Conservation (phyloP, 345 rosid species). For the Euphorbia peplus region DNA sequence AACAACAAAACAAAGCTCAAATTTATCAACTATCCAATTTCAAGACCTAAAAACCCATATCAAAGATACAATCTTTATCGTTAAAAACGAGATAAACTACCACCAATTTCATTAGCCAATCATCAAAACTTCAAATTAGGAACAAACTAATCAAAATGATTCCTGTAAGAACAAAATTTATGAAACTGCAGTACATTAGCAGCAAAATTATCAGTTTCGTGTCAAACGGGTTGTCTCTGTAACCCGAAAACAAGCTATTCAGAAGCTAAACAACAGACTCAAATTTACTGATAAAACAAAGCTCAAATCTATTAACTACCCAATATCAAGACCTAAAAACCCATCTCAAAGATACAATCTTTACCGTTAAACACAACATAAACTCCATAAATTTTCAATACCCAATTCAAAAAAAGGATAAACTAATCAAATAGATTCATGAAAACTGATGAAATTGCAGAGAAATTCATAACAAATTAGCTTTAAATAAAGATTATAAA, state of each 20-base stretch:
- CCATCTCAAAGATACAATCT: no score
- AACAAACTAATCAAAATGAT: background rate
- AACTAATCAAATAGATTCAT: no score
- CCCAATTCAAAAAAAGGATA: no score
- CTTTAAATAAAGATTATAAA: background rate
- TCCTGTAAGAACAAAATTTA: background rate
- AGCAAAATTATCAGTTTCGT: no score
- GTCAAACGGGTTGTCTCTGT: no score
- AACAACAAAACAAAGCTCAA: conserved; percentile 5
- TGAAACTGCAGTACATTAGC: background rate
- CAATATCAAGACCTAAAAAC: no score
- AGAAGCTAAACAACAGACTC: background rate
- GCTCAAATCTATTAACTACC: no score
- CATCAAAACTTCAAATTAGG: background rate
- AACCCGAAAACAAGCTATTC: background rate
- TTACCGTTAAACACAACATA: background rate
- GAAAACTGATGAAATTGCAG: no score
- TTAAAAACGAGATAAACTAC: background rate
- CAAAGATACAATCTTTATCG: background rate
- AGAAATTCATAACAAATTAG: background rate
- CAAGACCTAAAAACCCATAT: conserved; percentile 7
- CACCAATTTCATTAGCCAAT: background rate
- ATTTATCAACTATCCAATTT: background rate
- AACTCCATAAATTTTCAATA: background rate
- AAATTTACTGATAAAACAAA: no score